phyloP scores from a whole-genome alignment of 1,139 yeast genomes.

The Diutina rugosa region DNA sequence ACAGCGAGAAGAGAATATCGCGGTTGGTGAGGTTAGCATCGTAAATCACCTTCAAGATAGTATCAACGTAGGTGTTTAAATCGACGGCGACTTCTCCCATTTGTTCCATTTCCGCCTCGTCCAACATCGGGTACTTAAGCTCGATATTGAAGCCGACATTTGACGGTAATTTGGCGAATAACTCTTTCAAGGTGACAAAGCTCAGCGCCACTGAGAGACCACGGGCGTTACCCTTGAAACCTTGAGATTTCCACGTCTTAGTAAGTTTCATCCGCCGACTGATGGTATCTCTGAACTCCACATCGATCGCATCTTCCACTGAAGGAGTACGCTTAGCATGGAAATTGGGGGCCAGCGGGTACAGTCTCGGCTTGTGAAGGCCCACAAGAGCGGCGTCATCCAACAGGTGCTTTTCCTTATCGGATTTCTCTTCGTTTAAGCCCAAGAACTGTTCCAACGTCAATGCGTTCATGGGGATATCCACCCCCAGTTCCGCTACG shows the following conservation, averaged over 20 bases:
- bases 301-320: constrained; percentile 22
- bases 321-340: constrained; percentile 5
- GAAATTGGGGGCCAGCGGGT: constrained; percentile 20
- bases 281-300: constrained; percentile 25
- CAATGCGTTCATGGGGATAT: constrained; percentile 88
- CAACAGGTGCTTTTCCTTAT: constrained; percentile 9
- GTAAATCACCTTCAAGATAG: constrained; percentile 69
- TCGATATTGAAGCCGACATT: constrained; percentile 91
- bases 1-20: constrained; percentile 82
- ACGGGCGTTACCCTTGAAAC: constrained; percentile 83
- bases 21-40: constrained; percentile 65
- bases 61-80: constrained; percentile 76
- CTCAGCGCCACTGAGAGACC: constrained; percentile 87
- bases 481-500: constrained; percentile 94
- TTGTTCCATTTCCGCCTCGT: constrained; percentile 81
- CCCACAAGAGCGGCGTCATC: constrained; percentile 27
- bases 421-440: constrained; percentile 26
- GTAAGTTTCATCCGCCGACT: constrained; percentile 73
- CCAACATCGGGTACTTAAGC: constrained; percentile 90
- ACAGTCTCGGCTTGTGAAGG: constrained; percentile 24
- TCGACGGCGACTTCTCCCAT: constrained; percentile 82
- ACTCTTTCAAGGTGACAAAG: constrained; percentile 78
- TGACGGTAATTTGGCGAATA: constrained; percentile 69
- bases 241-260: constrained; percentile 74
- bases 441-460: constrained; percentile 83